phyloP scores from a whole-genome alignment of 2,329 filamentous ascomycete genomes.

The Atkinsonella texensis region DNA sequence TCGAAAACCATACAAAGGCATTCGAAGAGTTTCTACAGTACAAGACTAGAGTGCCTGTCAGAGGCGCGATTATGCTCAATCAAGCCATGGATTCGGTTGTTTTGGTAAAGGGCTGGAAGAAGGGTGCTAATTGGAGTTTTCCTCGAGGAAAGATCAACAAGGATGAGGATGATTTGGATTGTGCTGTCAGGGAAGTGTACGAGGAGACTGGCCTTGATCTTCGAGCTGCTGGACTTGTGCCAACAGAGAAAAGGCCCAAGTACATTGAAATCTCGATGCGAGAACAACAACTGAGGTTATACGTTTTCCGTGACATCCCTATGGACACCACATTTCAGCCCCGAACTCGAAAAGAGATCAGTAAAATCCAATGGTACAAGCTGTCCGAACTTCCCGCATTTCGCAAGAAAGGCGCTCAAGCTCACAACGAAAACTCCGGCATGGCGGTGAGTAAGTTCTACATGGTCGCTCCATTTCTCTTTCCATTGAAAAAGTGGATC shows the following conservation, averaged over 20 bases:
- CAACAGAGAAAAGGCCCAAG: constrained; percentile 59
- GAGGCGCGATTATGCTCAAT: constrained; percentile 88
- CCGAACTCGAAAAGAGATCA: constrained; percentile 90
- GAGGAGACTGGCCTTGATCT: constrained; percentile 93
- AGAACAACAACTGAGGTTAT: constrained; percentile 86
- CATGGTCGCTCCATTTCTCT: constrained; percentile 91
- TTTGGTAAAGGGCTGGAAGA: constrained; percentile 96
- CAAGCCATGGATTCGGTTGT: constrained; percentile 88
- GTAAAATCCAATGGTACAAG: constrained; percentile 91
- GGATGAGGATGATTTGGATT: constrained; percentile 86
- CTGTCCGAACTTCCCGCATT: constrained; percentile 78
- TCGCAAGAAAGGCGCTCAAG: constrained; percentile 52
- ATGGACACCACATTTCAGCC: constrained; percentile 83
- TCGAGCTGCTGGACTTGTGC: constrained; percentile 61
- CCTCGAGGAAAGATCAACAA: constrained; percentile 97
- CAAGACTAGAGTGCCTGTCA: constrained; percentile 87
- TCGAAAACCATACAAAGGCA: constrained; percentile 65
- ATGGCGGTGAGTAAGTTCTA: constrained; percentile 81
- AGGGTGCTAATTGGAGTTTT: constrained; percentile 91
- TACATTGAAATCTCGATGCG: constrained; percentile 81
- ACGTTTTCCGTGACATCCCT: constrained; percentile 80
- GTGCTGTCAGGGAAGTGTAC: constrained; percentile 85
- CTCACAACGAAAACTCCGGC: constrained; percentile 42
- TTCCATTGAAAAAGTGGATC: constrained; percentile 81
- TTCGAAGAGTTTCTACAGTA: constrained; percentile 90